phyloP scores from a whole-genome alignment of 176 grass and related monocot genomes.

The Avena atlantica region DNA sequence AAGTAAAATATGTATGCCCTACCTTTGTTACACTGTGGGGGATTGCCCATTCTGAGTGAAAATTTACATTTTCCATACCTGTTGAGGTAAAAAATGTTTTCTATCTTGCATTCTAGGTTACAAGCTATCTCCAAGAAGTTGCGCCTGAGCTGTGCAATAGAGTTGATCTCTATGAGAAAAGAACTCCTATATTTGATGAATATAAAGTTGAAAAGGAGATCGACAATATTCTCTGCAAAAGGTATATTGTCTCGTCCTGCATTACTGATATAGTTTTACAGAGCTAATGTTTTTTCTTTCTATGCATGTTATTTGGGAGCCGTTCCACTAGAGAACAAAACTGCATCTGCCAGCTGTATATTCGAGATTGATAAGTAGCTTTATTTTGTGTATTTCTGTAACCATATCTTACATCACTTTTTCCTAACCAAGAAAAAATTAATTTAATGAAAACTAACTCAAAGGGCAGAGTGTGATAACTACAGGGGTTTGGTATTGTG shows the following conservation, averaged over 20 bases:
- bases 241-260: constrained; percentile 47
- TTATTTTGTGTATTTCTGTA: constrained; percentile 5
- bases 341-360: constrained; percentile 1
- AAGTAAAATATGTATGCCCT: constrained; percentile 12
- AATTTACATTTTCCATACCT: constrained; percentile 26
- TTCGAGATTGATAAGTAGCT: constrained; percentile 16
- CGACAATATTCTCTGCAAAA: constrained; percentile 90
- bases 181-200: constrained; percentile 89
- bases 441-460: neutral
- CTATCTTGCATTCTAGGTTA: constrained; percentile 60
- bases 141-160: constrained; percentile 88
- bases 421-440: constrained; percentile 19
- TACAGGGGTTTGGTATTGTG: neutral
- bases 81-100: constrained; percentile 19
- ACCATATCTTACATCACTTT: constrained; percentile 8
- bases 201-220: constrained; percentile 96
- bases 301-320: constrained; percentile 20
- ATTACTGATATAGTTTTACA: neutral
- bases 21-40: constrained; percentile 14
- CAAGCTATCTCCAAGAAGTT: constrained; percentile 87
- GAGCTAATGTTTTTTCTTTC: constrained; percentile 22
- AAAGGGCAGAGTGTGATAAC: neutral
- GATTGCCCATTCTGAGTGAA: neutral
- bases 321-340: constrained; percentile 25
- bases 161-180: constrained; percentile 84